These are phyloP conservation scores for Bipolaris cookei DNA, from an alignment of 2,329 filamentous ascomycete genomes.

Conservation along the genomic window DNA sequence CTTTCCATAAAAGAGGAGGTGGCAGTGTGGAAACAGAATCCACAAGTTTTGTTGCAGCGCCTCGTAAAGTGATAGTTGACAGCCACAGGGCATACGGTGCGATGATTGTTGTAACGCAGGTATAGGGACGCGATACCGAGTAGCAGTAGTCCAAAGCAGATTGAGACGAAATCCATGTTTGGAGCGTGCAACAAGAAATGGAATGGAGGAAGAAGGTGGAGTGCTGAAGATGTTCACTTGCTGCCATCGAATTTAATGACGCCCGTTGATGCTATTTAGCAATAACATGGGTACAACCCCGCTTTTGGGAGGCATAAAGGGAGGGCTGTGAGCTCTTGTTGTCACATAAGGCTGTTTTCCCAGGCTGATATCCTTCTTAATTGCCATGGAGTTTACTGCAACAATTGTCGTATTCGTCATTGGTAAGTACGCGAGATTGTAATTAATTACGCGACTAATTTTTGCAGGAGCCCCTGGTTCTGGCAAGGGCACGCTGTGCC, in stretches of 20 bases:
- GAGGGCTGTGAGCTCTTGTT: not conserved
- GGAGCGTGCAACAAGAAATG: not conserved
- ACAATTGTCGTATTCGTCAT: slow-evolving; percentile 14
- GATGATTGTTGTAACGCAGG: not conserved
- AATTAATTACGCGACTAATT: slow-evolving; percentile 9
- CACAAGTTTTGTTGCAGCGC: slow-evolving; percentile 58
- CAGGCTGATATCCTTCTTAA: not conserved
- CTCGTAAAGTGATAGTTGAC: slow-evolving; percentile 58
- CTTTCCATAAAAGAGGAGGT: slow-evolving; percentile 55
- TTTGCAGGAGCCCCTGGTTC: slow-evolving; percentile 38
- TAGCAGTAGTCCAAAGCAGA: slow-evolving; percentile 4
- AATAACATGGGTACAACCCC: not conserved
- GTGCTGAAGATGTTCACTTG: not conserved
- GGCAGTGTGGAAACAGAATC: slow-evolving; percentile 65
- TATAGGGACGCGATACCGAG: not conserved
- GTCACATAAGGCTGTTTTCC: not conserved
- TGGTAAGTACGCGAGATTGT: slow-evolving; percentile 14
- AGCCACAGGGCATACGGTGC: slow-evolving; percentile 42
- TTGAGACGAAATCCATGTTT: not conserved
- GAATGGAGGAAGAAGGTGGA: not conserved
- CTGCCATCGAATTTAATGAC: not conserved
- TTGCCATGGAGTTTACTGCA: not conserved
- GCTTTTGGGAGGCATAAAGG: slow-evolving; percentile 3
- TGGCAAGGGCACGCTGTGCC: slow-evolving; percentile 39
- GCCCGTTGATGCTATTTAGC: not conserved